These are phyloP conservation scores for Hymenoscyphus linearis DNA, from an alignment of 2,329 filamentous ascomycete genomes.

Conservation along the genomic window DNA sequence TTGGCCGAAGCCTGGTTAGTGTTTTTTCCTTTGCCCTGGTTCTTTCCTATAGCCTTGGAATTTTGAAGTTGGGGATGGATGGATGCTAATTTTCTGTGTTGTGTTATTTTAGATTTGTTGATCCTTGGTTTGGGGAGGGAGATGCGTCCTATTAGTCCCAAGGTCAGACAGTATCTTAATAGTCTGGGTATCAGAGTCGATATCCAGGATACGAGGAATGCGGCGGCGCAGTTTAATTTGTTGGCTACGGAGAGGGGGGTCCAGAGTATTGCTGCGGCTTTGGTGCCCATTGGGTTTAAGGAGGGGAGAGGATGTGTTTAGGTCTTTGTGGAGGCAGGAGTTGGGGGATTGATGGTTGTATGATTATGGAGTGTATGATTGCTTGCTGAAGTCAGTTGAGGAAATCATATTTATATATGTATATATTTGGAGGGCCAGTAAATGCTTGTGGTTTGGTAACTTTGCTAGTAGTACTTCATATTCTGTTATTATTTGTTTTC, in stretches of 20 bases:
- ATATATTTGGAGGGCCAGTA: no score
- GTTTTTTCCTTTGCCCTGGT: not conserved
- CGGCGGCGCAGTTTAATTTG: conserved; percentile 89
- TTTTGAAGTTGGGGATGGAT: not conserved
- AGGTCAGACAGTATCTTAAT: conserved; percentile 66
- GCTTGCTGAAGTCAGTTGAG: no score
- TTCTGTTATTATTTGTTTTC: no score
- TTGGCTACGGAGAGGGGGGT: conserved; percentile 91
- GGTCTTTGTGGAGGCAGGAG: no score
- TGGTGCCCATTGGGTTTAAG: conserved; percentile 82
- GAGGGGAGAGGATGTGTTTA: conserved; percentile 35
- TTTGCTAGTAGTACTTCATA: no score
- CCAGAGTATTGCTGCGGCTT: conserved; percentile 75
- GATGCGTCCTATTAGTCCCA: conserved; percentile 71
- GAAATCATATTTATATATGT: no score
- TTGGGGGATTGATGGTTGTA: no score
- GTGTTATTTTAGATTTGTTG: conserved; percentile 60
- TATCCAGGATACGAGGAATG: conserved; percentile 87
- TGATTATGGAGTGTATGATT: no score
- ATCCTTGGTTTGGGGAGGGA: conserved; percentile 80
- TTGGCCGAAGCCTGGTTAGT: conserved; percentile 83
- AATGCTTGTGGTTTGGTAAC: no score
- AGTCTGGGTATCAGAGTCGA: conserved; percentile 80
- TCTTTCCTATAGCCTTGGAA: not conserved
- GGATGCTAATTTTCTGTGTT: not conserved